A percentile compares a stretch with the other conserved stretches of the same genome.
Conservation (phyloP, 2,329 filamentous ascomycete species). For the Rhytidhysteron rufulum region DNA sequence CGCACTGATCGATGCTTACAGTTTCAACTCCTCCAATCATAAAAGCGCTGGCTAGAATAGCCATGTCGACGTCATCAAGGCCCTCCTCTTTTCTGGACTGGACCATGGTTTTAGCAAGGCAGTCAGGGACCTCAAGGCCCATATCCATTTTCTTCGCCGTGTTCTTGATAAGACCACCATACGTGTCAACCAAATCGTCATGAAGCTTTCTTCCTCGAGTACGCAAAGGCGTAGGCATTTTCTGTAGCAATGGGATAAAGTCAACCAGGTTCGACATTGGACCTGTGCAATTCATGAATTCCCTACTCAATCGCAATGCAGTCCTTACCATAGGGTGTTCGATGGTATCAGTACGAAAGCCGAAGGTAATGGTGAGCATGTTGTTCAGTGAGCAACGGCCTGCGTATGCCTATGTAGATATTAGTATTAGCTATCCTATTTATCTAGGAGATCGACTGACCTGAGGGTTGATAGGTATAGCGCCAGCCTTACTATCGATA, state of each 20-base stretch:
- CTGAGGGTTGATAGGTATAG: conserved; percentile 11
- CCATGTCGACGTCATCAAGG: conserved; percentile 13
- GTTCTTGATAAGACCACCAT: conserved; percentile 13
- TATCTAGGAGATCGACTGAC: conserved; percentile 10
- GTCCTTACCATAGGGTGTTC: no score
- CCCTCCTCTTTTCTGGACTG: conserved; percentile 7
- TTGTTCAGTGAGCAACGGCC: no score
- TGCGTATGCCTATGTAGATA: no score
- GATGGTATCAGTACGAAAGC: no score
- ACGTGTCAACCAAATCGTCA: conserved; percentile 8
- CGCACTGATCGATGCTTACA: no score
- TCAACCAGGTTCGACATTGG: conserved; percentile 14
- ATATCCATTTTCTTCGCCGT: conserved; percentile 7
- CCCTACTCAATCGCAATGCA: no score
- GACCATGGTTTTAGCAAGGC: conserved; percentile 14
- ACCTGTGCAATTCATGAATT: no score
- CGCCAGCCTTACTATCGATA: conserved; percentile 6
- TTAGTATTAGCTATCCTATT: conserved; percentile 11
- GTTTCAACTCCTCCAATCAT: conserved; percentile 17
- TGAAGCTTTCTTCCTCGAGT: conserved; percentile 5
- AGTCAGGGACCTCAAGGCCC: conserved; percentile 8
- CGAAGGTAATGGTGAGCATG: no score
- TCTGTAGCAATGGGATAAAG: conserved; percentile 11
- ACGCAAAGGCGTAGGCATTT: conserved; percentile 3
- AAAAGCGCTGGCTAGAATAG: conserved; percentile 13